Evolutionary conservation across 2,329 filamentous ascomycete genomes (phyloP).

Genomic region (Penicillium corylophilum): DNA sequence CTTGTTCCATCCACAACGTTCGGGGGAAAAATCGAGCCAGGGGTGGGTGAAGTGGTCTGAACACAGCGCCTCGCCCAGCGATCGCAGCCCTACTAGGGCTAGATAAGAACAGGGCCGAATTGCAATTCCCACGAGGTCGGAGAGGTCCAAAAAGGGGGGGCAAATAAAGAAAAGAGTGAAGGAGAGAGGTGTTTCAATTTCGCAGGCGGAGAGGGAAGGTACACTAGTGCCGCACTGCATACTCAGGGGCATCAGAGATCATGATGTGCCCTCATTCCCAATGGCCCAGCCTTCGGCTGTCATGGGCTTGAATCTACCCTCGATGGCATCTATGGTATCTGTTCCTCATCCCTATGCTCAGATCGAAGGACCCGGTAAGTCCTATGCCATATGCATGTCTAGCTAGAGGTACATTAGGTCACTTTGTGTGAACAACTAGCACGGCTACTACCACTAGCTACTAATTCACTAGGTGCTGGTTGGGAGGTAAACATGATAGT

Average conservation of each 20-base stretch:
- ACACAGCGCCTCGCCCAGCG: slow-evolving; percentile 7
- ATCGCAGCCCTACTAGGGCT: slow-evolving; percentile 6
- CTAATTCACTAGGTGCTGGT: too few species aligned
- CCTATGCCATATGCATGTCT: background rate
- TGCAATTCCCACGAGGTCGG: background rate
- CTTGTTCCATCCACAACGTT: slow-evolving; percentile 18
- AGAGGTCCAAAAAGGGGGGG: slow-evolving; percentile 12
- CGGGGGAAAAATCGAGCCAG: slow-evolving; percentile 8
- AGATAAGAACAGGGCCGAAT: slow-evolving; percentile 8
- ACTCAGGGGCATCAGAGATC: slow-evolving; percentile 21
- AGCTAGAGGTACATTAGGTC: background rate
- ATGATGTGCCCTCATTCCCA: slow-evolving; percentile 13
- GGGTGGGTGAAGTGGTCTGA: slow-evolving; percentile 6
- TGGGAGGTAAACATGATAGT: background rate
- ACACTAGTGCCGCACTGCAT: slow-evolving; percentile 15
- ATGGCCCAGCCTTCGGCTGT: slow-evolving; percentile 13
- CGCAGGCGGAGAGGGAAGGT: slow-evolving; percentile 14
- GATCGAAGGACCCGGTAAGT: background rate
- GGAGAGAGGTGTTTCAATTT: slow-evolving; percentile 20
- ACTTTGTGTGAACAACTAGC: background rate
- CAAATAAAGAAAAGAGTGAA: slow-evolving; percentile 12
- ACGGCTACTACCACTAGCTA: background rate
- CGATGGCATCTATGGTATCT: background rate
- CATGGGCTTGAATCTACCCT: slow-evolving; percentile 7
- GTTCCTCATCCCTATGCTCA: background rate